A percentile compares a stretch with the other conserved stretches of the same genome.
Conservation (phyloP, 345 rosid genomes). For the Melastoma malabathricum region DNA sequence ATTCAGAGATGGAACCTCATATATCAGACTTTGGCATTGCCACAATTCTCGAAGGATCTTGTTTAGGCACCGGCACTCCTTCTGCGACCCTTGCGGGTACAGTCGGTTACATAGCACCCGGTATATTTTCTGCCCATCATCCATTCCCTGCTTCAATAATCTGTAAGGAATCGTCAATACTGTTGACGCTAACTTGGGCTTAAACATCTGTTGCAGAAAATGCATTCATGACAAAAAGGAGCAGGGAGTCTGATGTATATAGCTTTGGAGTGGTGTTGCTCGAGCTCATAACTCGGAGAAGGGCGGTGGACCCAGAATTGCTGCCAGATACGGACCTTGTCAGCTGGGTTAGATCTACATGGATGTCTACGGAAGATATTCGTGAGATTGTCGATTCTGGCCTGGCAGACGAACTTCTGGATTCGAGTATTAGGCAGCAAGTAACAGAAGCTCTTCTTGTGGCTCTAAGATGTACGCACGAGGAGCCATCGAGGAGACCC, state of each 20-base stretch:
- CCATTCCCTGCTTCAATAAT: not conserved
- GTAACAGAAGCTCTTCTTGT: conserved; percentile 26
- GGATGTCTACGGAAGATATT: conserved; percentile 28
- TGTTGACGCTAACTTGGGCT: not conserved
- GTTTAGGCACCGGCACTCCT: conserved; percentile 17
- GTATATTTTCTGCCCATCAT: conserved; percentile 15
- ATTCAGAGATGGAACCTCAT: conserved; percentile 59
- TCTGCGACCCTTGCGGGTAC: conserved; percentile 47
- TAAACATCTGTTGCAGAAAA: conserved; percentile 30
- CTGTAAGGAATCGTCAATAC: not conserved
- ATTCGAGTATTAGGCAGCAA: conserved; percentile 36
- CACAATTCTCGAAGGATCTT: conserved; percentile 42
- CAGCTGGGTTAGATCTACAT: conserved; percentile 30
- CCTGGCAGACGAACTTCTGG: conserved; percentile 34
- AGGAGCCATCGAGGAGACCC: conserved; percentile 45
- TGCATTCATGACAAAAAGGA: conserved; percentile 33
- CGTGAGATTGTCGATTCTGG: conserved; percentile 26
- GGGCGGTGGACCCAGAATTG: conserved; percentile 33
- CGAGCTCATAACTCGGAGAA: conserved; percentile 44
- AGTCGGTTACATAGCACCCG: conserved; percentile 73
- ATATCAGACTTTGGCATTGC: conserved; percentile 80
- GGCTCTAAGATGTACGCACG: conserved; percentile 51
- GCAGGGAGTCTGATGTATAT: conserved; percentile 56
- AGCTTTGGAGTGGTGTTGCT: conserved; percentile 62
- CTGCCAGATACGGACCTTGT: conserved; percentile 29